Evolutionary conservation across 345 rosid species (phyloP).

Genomic region (Salix caprea): DNA sequence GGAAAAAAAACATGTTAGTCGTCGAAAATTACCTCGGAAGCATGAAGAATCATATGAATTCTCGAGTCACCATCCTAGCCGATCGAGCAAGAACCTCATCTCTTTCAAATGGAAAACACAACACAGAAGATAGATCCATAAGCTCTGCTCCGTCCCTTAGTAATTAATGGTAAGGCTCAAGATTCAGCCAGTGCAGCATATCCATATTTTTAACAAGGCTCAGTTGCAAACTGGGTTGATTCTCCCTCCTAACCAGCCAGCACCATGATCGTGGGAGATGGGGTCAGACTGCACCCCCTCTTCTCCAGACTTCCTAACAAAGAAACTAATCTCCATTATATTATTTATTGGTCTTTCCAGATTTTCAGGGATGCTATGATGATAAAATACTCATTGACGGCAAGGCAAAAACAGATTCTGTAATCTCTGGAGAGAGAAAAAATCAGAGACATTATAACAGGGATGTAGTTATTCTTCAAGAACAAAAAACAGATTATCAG

Average conservation of each 20-base stretch:
- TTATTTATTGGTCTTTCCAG: constrained; percentile 34
- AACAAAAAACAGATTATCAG: background rate
- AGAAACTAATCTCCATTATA: background rate
- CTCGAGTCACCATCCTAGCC: too few species aligned
- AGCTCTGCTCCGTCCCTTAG: too few species aligned
- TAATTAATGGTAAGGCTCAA: background rate
- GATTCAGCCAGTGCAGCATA: constrained; percentile 21
- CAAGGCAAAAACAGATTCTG: background rate
- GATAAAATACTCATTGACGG: background rate
- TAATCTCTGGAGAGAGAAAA: background rate
- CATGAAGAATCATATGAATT: too few species aligned
- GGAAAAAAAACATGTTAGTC: too few species aligned
- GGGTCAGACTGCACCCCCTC: constrained; percentile 13
- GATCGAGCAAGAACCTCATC: too few species aligned
- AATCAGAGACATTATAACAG: background rate
- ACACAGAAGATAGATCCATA: too few species aligned
- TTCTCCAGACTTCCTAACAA: constrained; percentile 13
- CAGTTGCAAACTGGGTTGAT: background rate
- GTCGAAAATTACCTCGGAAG: too few species aligned
- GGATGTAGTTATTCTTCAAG: constrained; percentile 6
- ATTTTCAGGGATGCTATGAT: constrained; percentile 52
- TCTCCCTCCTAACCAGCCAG: background rate
- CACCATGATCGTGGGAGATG: constrained; percentile 1
- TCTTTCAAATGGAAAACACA: too few species aligned
- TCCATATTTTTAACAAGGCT: background rate